Conservation (phyloP, 1,284 basidiomycete species). For the Ustilago shanxiensis region DNA sequence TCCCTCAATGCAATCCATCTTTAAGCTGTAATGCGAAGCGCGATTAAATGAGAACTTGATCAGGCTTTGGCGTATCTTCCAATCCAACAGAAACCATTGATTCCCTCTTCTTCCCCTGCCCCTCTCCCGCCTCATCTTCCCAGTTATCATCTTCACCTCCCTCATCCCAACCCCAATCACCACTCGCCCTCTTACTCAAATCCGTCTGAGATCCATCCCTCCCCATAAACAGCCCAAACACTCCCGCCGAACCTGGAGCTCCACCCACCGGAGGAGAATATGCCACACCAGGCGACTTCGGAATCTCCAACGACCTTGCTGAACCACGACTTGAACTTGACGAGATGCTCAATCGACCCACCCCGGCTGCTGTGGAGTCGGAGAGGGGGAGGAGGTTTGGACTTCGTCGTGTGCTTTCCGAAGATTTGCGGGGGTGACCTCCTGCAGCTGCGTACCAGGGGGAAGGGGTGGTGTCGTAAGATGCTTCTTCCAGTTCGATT, state of each 20-base stretch:
- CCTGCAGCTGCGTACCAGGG: conserved; percentile 33
- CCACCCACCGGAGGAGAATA: conserved; percentile 23
- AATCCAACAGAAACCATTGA: neutral
- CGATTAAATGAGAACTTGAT: neutral
- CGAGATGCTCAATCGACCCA: conserved; percentile 17
- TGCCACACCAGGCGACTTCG: neutral
- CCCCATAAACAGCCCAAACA: conserved; percentile 30
- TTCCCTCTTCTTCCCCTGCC: neutral
- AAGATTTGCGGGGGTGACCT: conserved; percentile 4
- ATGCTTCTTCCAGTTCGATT: conserved; percentile 25
- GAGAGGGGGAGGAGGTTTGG: conserved; percentile 11
- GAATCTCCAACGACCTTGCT: conserved; percentile 2
- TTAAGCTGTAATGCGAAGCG: too few species aligned
- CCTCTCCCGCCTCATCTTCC: neutral
- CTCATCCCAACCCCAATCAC: conserved; percentile 27
- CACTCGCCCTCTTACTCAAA: conserved; percentile 7
- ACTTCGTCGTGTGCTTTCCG: neutral
- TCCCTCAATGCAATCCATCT: too few species aligned
- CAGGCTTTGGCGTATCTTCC: neutral
- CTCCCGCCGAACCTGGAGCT: conserved; percentile 18
- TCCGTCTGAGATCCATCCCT: conserved; percentile 1
- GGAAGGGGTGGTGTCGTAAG: conserved; percentile 8
- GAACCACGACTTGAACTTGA: neutral
- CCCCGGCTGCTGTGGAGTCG: neutral
- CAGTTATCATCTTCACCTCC: conserved; percentile 6